Conservation (phyloP, 306 rosid genomes). For the Prunus dulcis region DNA sequence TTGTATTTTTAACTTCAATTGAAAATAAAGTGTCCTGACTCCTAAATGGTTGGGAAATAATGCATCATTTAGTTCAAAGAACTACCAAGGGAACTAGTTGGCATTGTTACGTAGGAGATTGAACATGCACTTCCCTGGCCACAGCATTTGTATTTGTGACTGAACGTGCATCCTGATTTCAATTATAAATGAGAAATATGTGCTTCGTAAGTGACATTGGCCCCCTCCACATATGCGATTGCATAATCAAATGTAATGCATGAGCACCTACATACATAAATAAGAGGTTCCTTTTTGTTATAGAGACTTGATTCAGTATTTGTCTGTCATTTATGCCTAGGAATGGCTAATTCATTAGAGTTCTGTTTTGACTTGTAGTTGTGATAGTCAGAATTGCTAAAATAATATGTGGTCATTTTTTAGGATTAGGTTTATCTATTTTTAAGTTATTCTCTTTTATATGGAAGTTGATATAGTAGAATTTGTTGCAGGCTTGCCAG, state of each 20-base stretch:
- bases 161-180: not conserved
- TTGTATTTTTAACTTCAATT: not conserved
- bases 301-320: not conserved
- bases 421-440: not conserved
- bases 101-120: not conserved
- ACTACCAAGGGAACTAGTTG: not conserved
- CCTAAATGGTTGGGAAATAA: not conserved
- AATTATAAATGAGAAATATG: not conserved
- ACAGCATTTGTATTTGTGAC: not conserved
- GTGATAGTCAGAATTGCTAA: not conserved
- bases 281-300: not conserved
- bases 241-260: not conserved
- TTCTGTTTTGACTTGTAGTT: not conserved
- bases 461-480: slow-evolving; percentile 12
- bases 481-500: slow-evolving; percentile 61
- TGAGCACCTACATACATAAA: not conserved
- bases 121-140: not conserved
- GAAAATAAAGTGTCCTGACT: not conserved
- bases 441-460: not conserved
- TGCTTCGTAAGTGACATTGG: not conserved
- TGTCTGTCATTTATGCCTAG: not conserved
- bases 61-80: not conserved
- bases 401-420: slow-evolving; percentile 5
- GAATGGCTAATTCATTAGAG: not conserved
- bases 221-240: not conserved